Conservation (phyloP, 345 rosid genomes). For the Citrus reticulata region DNA sequence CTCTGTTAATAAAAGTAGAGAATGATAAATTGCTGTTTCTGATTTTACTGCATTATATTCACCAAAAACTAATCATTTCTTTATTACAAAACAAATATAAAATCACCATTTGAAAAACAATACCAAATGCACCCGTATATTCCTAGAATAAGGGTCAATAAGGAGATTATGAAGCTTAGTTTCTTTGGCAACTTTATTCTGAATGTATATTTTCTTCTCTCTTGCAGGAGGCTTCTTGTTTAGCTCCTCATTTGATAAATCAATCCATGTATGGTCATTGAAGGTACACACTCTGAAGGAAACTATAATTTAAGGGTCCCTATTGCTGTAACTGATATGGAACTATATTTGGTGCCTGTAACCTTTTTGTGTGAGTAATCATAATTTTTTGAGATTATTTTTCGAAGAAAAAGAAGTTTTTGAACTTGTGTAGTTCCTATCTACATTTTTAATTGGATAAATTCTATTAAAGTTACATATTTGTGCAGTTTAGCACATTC, state of each 20-base stretch:
- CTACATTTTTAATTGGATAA: background rate
- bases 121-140: background rate
- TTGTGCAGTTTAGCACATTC: background rate
- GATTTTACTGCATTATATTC: too few relatives aligned
- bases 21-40: too few relatives aligned
- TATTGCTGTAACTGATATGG: background rate
- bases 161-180: conserved; percentile 4
- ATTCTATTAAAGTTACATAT: background rate
- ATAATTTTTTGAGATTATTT: background rate
- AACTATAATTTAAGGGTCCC: conserved; percentile 1
- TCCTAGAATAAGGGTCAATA: background rate
- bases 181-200: conserved; percentile 14
- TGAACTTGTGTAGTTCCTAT: background rate
- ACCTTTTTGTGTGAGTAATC: background rate
- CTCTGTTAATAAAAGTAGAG: too few relatives aligned
- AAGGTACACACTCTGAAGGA: conserved; percentile 46
- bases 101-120: too few relatives aligned
- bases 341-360: background rate
- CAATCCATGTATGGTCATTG: conserved; percentile 78
- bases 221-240: conserved; percentile 74
- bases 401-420: background rate
- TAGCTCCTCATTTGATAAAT: conserved; percentile 83
- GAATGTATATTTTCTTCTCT: conserved; percentile 15
- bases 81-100: too few relatives aligned
- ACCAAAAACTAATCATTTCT: too few relatives aligned